Evolutionary conservation across 352 stramenopile genomes (phyloP), one percentile per base, ranked within the genome.

Genomic region (Aphanomyces euteiches): DNA sequence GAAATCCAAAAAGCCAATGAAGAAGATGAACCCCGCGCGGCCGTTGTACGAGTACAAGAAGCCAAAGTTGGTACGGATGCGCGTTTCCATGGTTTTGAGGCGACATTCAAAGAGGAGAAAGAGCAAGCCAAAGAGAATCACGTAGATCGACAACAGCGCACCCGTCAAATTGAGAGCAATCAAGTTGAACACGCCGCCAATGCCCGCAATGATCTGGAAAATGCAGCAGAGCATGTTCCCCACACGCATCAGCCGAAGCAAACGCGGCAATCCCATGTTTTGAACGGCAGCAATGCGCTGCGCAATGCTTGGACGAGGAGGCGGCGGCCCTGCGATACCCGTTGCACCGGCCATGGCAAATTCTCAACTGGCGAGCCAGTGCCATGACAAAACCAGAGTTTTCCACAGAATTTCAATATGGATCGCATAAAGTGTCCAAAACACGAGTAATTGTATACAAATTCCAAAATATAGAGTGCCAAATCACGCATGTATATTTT

Each of bases 111-210:
- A 88, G 38, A 79, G 76, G 36, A 80, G 72, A 61, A 88, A 73
- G 48, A 88, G 57, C 38, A 83, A 75, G 78, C 85, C 87, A 69
- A 95, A 95, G 81, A 95, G 90, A 74, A 95, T 90, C 54, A 95
- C 87, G 78, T 95, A 95, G 73, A 95, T 87, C 66, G 85, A 92
- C 75, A 95, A 82, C 64, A 95, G 79, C 53, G 87, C 90, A 75
- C 87, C 87, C 57, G 87, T 95, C 75, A 95, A 86, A 80, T 95
- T 95, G 74, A 95, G 85, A 73, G 87, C 92, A 73, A 95, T 92
- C 75, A 95, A 92, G 57, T 80, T 89, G 61, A 85, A 91, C 76
- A 95, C 86, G 67, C 87, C 87, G 71, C 88, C 80, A 66, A 93
- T 72, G 13, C 87, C 87, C 1, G 87, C 85, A 66, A 95, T 84